A percentile compares a stretch with the other conserved stretches of the same genome.
These are phyloP conservation scores for Platismatia glauca DNA, from an alignment of 495 filamentous ascomycete species.

Conservation along the genomic window DNA sequence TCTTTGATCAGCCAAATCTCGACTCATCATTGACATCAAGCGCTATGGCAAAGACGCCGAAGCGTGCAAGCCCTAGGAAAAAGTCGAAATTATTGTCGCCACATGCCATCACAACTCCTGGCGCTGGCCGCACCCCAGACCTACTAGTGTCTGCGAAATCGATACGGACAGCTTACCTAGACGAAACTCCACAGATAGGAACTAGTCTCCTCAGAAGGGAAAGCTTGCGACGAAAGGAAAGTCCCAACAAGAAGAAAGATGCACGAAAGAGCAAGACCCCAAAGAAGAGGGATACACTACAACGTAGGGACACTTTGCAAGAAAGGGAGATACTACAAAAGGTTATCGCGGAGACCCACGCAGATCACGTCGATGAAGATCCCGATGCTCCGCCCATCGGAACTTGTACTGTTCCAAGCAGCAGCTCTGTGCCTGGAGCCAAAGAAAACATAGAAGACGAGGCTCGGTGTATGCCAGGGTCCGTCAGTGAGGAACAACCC, in stretches of 20 bases:
- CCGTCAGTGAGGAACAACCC: background rate
- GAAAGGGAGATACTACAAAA: constrained; percentile 21
- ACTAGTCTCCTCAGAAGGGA: constrained; percentile 20
- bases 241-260: constrained; percentile 11
- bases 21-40: background rate
- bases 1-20: background rate
- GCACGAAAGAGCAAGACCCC: constrained; percentile 13
- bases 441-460: background rate
- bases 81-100: background rate
- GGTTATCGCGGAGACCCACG: constrained; percentile 13
- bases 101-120: background rate
- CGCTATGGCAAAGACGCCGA: background rate
- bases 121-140: background rate
- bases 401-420: background rate
- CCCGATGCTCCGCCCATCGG: background rate
- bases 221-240: constrained; percentile 17
- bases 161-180: background rate
- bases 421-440: background rate
- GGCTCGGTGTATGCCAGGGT: background rate
- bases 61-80: background rate
- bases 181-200: constrained; percentile 20
- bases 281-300: constrained; percentile 18
- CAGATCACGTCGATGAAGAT: constrained; percentile 5
- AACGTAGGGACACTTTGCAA: constrained; percentile 19
- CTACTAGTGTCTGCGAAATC: background rate